These are phyloP conservation scores for Talaromyces funiculosus DNA, from an alignment of 2,329 filamentous ascomycete genomes.

Conservation along the genomic window DNA sequence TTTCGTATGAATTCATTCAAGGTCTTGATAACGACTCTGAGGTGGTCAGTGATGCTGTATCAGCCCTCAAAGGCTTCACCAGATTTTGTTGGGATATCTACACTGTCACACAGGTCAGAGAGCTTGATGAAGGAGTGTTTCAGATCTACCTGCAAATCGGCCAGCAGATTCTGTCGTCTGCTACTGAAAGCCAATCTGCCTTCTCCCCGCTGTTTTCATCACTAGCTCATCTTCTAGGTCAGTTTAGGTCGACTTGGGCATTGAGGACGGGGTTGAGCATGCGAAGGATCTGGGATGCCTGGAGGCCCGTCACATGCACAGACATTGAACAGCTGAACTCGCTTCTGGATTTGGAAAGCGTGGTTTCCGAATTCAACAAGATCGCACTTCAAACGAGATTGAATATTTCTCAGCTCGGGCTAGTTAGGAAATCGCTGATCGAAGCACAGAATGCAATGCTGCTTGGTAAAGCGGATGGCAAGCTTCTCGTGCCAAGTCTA, in stretches of 20 bases:
- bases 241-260: slow-evolving; percentile 65
- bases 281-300: slow-evolving; percentile 68
- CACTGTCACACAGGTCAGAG: slow-evolving; percentile 33
- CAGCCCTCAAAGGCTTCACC: slow-evolving; percentile 29
- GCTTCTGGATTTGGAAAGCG: slow-evolving; percentile 31
- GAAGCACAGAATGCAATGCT: slow-evolving; percentile 35
- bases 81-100: slow-evolving; percentile 48
- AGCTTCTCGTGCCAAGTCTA: slow-evolving; percentile 32
- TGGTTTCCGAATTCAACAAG: slow-evolving; percentile 33
- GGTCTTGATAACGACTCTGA: slow-evolving; percentile 24
- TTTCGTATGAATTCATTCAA: slow-evolving; percentile 32
- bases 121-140: slow-evolving; percentile 50
- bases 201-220: slow-evolving; percentile 24
- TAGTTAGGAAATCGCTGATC: slow-evolving; percentile 34
- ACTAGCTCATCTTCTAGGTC: slow-evolving; percentile 36
- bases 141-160: slow-evolving; percentile 49
- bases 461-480: slow-evolving; percentile 31
- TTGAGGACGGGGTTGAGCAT: slow-evolving; percentile 72
- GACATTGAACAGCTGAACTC: slow-evolving; percentile 29
- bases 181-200: slow-evolving; percentile 22
- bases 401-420: slow-evolving; percentile 31
- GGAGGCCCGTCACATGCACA: slow-evolving; percentile 56
- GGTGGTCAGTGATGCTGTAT: slow-evolving; percentile 21
- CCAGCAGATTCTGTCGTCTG: slow-evolving; percentile 29
- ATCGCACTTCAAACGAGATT: slow-evolving; percentile 33